Conservation (phyloP, 2,329 filamentous ascomycete species). For the Ceratocystis albifundus region DNA sequence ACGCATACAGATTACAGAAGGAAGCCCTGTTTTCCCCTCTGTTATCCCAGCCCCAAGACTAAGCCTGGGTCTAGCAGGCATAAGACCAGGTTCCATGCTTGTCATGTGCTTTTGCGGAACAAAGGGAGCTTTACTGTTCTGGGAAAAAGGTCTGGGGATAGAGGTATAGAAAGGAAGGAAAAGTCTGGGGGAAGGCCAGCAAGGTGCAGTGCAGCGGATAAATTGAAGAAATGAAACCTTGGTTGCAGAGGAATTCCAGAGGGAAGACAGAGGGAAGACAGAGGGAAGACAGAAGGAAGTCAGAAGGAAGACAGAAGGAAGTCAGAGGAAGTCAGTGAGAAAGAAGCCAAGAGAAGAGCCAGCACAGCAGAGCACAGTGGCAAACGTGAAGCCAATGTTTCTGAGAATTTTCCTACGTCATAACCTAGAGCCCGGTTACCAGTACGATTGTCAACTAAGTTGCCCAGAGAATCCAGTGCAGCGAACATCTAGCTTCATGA, state of each 20-base stretch:
- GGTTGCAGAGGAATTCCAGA: background rate
- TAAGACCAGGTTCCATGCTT: background rate
- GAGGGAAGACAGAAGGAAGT: background rate
- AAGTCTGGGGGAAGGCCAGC: background rate
- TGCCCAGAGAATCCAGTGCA: too few relatives aligned
- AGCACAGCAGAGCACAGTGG: too few relatives aligned
- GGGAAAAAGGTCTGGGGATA: background rate
- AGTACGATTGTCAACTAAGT: too few relatives aligned
- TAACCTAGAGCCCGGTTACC: too few relatives aligned
- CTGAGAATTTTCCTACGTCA: too few relatives aligned
- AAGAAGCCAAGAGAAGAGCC: too few relatives aligned
- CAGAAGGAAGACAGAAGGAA: background rate
- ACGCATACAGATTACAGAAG: constrained; percentile 2
- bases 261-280: background rate
- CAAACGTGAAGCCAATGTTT: background rate
- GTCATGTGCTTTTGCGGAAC: constrained; percentile 2
- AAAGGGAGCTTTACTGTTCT: constrained; percentile 11
- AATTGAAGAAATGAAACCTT: constrained; percentile 1
- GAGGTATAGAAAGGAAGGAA: background rate
- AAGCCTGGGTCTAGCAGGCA: background rate
- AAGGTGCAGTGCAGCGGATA: background rate
- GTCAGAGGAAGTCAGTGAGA: background rate
- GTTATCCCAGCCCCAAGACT: background rate
- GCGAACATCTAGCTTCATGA: too few relatives aligned
- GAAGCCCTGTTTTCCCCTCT: background rate